Percentiles rank a stretch among this genome's conserved stretches.
Conservation (phyloP, 1,284 basidiomycete genomes). For the Ceratobasidium sp. region DNA sequence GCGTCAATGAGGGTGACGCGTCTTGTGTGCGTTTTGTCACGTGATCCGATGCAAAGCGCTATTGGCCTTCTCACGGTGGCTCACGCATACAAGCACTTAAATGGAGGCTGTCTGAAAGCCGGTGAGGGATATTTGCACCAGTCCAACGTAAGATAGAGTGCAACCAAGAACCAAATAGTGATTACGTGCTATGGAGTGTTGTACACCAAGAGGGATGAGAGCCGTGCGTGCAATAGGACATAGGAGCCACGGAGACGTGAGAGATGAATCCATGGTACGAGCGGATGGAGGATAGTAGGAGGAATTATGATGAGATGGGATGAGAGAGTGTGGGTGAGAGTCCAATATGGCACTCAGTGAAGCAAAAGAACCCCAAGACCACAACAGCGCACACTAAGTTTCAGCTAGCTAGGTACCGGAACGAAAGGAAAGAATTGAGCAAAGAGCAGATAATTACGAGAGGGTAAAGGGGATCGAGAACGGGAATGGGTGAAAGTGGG, state of each 20-base stretch:
- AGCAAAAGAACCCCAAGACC: slow-evolving; percentile 30
- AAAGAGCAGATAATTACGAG: slow-evolving; percentile 18
- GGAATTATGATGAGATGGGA: slow-evolving; percentile 27
- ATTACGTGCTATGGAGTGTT: slow-evolving; percentile 39
- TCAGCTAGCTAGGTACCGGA: slow-evolving; percentile 35
- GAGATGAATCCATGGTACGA: slow-evolving; percentile 21
- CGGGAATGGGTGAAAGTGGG: slow-evolving; percentile 16
- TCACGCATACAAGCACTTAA: too few species aligned
- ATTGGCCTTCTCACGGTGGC: too few species aligned
- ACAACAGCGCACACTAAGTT: slow-evolving; percentile 21
- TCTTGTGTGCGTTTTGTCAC: slow-evolving; percentile 3
- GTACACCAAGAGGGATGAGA: slow-evolving; percentile 25
- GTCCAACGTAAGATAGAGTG: neutral
- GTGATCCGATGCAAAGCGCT: neutral
- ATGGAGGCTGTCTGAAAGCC: too few species aligned
- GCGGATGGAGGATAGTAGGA: slow-evolving; percentile 6
- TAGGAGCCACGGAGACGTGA: slow-evolving; percentile 17
- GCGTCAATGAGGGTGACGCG: slow-evolving; percentile 30
- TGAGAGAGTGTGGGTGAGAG: neutral
- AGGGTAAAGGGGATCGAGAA: neutral
- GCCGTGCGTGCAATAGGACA: slow-evolving; percentile 18
- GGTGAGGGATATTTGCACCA: too few species aligned
- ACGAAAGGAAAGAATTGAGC: slow-evolving; percentile 4
- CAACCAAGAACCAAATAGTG: slow-evolving; percentile 32
- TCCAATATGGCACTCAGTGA: slow-evolving; percentile 28